Percentiles rank a stretch among this genome's conserved stretches.
Conservation (phyloP, 352 stramenopile genomes). For the Peronospora farinosa region DNA sequence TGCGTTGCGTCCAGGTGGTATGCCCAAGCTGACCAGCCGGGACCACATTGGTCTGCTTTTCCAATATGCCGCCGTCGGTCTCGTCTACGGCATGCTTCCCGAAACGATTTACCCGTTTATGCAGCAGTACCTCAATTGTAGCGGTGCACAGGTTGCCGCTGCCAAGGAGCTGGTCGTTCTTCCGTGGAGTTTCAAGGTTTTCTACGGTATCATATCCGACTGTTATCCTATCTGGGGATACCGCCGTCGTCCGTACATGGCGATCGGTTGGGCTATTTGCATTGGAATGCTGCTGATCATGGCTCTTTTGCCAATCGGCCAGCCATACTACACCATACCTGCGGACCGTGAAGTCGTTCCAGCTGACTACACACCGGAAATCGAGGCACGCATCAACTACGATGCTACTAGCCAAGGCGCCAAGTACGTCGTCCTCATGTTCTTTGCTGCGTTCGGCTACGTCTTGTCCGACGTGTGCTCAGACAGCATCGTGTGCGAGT, state of each 20-base stretch:
- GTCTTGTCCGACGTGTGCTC: slow-evolving; percentile 58
- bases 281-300: slow-evolving; percentile 48
- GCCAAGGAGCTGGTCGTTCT: slow-evolving; percentile 41
- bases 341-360: slow-evolving; percentile 21
- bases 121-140: slow-evolving; percentile 48
- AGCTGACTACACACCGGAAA: slow-evolving; percentile 27
- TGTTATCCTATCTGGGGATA: slow-evolving; percentile 48
- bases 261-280: slow-evolving; percentile 47
- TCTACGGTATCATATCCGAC: slow-evolving; percentile 30
- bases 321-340: slow-evolving; percentile 49
- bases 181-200: slow-evolving; percentile 64
- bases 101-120: slow-evolving; percentile 49
- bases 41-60: slow-evolving; percentile 42
- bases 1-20: slow-evolving; percentile 31
- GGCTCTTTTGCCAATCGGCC: slow-evolving; percentile 30
- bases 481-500: slow-evolving; percentile 52
- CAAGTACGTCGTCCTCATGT: slow-evolving; percentile 48
- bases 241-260: slow-evolving; percentile 56
- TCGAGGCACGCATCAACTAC: slow-evolving; percentile 35
- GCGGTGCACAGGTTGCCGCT: slow-evolving; percentile 39
- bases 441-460: slow-evolving; percentile 57
- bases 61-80: slow-evolving; percentile 46
- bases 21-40: slow-evolving; percentile 28
- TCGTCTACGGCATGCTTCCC: slow-evolving; percentile 43
- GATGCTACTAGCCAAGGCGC: slow-evolving; percentile 26